phyloP scores from a whole-genome alignment of 2,329 filamentous ascomycete species.

The Colletotrichum karsti region DNA sequence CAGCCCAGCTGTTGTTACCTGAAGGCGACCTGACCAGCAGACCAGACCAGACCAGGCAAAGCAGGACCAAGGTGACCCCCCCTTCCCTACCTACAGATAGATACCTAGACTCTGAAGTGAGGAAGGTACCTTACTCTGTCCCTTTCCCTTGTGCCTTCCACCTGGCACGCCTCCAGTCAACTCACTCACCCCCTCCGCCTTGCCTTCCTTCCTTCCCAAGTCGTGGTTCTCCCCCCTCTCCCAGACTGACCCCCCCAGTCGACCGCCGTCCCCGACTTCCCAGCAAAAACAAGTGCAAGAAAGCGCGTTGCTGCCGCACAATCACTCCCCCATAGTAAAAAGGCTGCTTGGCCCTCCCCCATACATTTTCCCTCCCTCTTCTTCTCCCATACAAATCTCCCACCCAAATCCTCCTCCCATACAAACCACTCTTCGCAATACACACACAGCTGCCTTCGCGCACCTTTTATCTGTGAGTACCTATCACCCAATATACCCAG shows the following conservation, averaged over 20 bases:
- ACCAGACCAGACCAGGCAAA: not conserved
- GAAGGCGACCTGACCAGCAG: not conserved
- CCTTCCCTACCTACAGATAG: too few species aligned
- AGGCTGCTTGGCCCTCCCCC: slow-evolving; percentile 64
- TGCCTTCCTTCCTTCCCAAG: too few species aligned
- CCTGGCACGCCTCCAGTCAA: too few species aligned
- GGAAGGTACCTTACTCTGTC: too few species aligned
- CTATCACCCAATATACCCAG: slow-evolving; percentile 44
- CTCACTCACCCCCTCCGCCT: too few species aligned
- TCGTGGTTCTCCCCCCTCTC: slow-evolving; percentile 42
- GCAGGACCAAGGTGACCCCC: slow-evolving; percentile 9
- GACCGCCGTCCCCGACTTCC: slow-evolving; percentile 21
- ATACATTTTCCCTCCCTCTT: slow-evolving; percentile 64
- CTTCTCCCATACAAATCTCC: slow-evolving; percentile 70
- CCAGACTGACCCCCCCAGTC: slow-evolving; percentile 30
- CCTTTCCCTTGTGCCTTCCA: too few species aligned
- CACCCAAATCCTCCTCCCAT: slow-evolving; percentile 61
- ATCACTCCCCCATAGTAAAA: slow-evolving; percentile 74
- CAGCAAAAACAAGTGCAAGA: slow-evolving; percentile 39
- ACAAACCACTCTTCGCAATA: slow-evolving; percentile 57
- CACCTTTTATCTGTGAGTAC: slow-evolving; percentile 61
- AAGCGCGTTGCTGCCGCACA: slow-evolving; percentile 54
- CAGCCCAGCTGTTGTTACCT: not conserved
- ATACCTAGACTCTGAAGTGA: too few species aligned
- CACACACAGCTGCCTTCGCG: slow-evolving; percentile 46